Evolutionary conservation across 768 basidiomycete genomes (phyloP).

Genomic region (Hygrocybe punicea): DNA sequence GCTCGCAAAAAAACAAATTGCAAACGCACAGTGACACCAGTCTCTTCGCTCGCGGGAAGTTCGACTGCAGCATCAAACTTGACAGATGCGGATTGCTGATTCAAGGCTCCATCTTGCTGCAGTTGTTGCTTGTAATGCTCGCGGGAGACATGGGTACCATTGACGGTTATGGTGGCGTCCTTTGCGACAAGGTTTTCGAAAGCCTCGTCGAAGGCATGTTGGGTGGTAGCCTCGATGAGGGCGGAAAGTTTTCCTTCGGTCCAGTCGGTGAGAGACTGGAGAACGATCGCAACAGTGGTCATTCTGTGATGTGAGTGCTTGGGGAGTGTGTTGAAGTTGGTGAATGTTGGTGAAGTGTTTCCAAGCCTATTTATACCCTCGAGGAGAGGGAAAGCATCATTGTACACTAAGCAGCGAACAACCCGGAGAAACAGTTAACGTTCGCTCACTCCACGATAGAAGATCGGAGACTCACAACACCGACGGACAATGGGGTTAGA

Average conservation of each 20-base stretch:
- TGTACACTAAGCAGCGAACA: no score
- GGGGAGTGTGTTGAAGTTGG: no score
- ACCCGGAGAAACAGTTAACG: no score
- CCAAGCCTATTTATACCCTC: no score
- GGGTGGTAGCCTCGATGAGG: constrained; percentile 38
- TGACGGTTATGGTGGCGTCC: constrained; percentile 35
- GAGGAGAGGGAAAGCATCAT: no score
- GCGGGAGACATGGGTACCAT: constrained; percentile 37
- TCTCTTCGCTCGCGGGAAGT: constrained; percentile 15
- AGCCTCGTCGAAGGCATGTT: constrained; percentile 31
- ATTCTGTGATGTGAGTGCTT: no score
- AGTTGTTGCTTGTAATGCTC: constrained; percentile 40
- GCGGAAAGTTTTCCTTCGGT: constrained; percentile 34
- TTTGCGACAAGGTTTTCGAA: constrained; percentile 43
- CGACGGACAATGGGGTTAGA: no score
- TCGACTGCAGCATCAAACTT: constrained; percentile 27
- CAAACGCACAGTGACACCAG: not conserved
- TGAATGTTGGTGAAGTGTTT: no score
- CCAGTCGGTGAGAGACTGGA: constrained; percentile 35
- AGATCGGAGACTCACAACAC: no score
- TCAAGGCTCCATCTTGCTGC: constrained; percentile 18
- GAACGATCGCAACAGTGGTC: constrained; percentile 13
- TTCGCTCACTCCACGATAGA: no score
- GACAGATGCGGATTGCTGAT: constrained; percentile 25
- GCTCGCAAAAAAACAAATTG: no score